Evolutionary conservation across 2,329 filamentous ascomycete genomes (phyloP).

Genomic region (Fusarium pininemorale): DNA sequence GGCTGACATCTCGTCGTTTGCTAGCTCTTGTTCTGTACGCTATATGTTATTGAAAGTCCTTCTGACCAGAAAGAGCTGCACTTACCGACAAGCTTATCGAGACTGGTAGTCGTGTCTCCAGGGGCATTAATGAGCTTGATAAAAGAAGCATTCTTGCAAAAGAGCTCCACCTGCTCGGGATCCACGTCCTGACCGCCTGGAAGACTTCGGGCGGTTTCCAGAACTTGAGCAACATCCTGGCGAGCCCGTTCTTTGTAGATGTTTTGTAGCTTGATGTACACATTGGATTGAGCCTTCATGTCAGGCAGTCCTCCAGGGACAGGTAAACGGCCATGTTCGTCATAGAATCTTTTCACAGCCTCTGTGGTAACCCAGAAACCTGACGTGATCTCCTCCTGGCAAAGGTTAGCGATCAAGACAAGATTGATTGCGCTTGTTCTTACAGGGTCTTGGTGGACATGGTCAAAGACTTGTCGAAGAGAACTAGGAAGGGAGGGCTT

Average conservation of each 20-base stretch:
- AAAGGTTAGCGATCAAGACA: constrained; percentile 1
- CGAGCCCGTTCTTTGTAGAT: constrained; percentile 92
- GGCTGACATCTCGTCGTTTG: constrained; percentile 63
- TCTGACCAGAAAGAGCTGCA: constrained; percentile 1
- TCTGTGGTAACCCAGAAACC: constrained; percentile 91
- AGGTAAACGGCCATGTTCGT: constrained; percentile 77
- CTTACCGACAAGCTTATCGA: constrained; percentile 66
- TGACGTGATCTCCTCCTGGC: constrained; percentile 57
- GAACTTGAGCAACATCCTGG: constrained; percentile 78
- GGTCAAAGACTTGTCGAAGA: constrained; percentile 81
- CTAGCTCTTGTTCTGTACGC: constrained; percentile 60
- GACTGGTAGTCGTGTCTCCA: constrained; percentile 53
- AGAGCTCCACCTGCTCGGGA: constrained; percentile 81
- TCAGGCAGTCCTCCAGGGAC: constrained; percentile 89
- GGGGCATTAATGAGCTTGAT: constrained; percentile 81
- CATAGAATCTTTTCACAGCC: constrained; percentile 81
- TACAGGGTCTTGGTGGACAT: constrained; percentile 63
- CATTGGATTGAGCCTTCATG: constrained; percentile 93
- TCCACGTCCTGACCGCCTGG: constrained; percentile 65
- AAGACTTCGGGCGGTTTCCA: constrained; percentile 66
- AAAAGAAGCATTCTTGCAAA: constrained; percentile 95
- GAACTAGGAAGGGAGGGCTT: constrained; percentile 72
- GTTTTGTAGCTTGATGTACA: constrained; percentile 90
- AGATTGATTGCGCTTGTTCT: constrained; percentile 39
- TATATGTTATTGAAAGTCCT: neutral